These are phyloP conservation scores for Neurospora sp. DNA, from an alignment of 2,329 filamentous ascomycete species.

Conservation along the genomic window DNA sequence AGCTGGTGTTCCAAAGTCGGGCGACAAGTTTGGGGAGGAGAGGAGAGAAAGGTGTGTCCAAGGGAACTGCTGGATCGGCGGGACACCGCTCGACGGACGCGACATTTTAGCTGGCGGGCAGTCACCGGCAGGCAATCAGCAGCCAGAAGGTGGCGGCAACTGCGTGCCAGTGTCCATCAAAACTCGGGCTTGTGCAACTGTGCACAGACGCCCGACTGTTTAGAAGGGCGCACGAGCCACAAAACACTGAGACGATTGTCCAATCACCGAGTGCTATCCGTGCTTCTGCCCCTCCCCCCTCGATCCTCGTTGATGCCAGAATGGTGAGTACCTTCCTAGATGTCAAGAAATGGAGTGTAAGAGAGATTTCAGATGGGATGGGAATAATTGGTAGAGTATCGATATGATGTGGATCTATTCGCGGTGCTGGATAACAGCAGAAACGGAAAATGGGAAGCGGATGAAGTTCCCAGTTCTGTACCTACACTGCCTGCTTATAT, in stretches of 20 bases:
- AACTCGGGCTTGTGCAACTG: neutral
- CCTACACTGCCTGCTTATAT: neutral
- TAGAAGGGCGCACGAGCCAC: neutral
- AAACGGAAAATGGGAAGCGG: neutral
- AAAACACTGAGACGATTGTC: neutral
- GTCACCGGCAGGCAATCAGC: conserved; percentile 1
- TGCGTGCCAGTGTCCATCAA: neutral
- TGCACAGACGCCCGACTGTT: neutral
- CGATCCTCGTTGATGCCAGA: neutral
- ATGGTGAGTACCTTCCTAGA: neutral
- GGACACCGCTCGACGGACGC: neutral
- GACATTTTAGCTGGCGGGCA: neutral
- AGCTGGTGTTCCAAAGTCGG: conserved; percentile 13
- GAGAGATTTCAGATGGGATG: neutral
- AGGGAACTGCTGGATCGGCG: neutral
- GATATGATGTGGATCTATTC: neutral
- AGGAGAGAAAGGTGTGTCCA: neutral
- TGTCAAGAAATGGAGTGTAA: neutral
- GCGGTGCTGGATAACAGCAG: neutral
- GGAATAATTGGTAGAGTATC: neutral
- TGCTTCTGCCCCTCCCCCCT: neutral
- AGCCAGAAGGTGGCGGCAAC: neutral
- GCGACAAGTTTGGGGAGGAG: neutral
- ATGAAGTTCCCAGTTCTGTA: neutral
- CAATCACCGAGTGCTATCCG: neutral